Percentiles rank a stretch among this genome's conserved stretches.
Evolutionary conservation across 257 asterid species (phyloP).

Genomic region (Solanum etuberosum): DNA sequence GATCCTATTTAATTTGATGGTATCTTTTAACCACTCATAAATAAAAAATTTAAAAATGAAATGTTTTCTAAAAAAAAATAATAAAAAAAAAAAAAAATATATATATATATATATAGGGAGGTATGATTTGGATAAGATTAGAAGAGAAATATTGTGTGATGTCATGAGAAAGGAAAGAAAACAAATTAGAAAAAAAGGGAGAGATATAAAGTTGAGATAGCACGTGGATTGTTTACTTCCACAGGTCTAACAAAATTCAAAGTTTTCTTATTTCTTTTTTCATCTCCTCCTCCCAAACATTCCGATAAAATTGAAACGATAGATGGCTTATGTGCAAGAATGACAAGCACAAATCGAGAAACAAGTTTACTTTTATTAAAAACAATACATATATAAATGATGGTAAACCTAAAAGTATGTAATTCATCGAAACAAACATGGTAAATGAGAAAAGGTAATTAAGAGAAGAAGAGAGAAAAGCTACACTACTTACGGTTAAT

Average conservation of each 20-base stretch:
- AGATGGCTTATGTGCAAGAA: too few species aligned
- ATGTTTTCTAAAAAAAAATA: too few species aligned
- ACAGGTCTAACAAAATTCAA: neutral
- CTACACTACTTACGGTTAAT: neutral
- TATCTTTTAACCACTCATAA: neutral
- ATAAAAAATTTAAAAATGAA: too few species aligned
- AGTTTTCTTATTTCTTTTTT: neutral
- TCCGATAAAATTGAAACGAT: too few species aligned
- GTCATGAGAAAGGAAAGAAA: neutral
- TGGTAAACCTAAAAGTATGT: too few species aligned
- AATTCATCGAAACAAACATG: too few species aligned
- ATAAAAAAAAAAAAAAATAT: too few species aligned
- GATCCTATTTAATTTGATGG: neutral
- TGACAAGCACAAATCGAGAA: too few species aligned
- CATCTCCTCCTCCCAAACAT: neutral
- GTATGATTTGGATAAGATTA: neutral
- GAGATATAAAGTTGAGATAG: neutral
- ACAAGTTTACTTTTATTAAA: too few species aligned
- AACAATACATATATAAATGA: neutral
- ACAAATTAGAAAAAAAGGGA: neutral
- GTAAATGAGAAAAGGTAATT: too few species aligned
- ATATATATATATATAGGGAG: too few species aligned
- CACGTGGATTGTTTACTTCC: neutral
- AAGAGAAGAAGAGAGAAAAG: neutral
- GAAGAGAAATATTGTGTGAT: neutral